Evolutionary conservation across 768 basidiomycete species (phyloP).

Genomic region (Pholiota molesta): DNA sequence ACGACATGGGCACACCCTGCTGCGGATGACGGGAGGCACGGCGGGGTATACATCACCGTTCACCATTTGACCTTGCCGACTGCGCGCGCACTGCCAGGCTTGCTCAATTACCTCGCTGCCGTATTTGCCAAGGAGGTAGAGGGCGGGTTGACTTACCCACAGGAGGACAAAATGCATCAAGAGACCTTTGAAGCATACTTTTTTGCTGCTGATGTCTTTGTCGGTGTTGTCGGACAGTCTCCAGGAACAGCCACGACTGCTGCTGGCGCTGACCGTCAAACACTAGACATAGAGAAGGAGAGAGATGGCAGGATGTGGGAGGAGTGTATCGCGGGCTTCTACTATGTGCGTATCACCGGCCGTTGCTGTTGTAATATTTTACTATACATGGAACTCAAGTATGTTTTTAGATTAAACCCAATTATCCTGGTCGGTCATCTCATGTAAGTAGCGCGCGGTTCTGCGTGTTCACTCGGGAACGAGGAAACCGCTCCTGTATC

Average conservation of each 20-base stretch:
- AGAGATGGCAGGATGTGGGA: slow-evolving; percentile 60
- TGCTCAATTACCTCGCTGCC: slow-evolving; percentile 59
- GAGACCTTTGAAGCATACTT: slow-evolving; percentile 74
- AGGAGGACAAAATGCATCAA: slow-evolving; percentile 61
- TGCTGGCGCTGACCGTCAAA: slow-evolving; percentile 20
- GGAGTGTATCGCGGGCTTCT: slow-evolving; percentile 73
- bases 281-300: slow-evolving; percentile 43
- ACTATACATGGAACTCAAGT: slow-evolving; percentile 1
- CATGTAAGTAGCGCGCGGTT: slow-evolving; percentile 61
- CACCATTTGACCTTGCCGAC: slow-evolving; percentile 52
- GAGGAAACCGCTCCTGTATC: neutral
- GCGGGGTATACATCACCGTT: slow-evolving; percentile 39
- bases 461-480: slow-evolving; percentile 19
- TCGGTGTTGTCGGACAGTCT: slow-evolving; percentile 51
- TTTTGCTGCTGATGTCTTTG: slow-evolving; percentile 74
- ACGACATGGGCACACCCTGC: slow-evolving; percentile 46
- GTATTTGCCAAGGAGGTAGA: slow-evolving; percentile 78
- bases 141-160: slow-evolving; percentile 83
- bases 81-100: slow-evolving; percentile 43
- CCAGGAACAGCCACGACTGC: slow-evolving; percentile 20
- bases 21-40: slow-evolving; percentile 9
- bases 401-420: slow-evolving; percentile 67
- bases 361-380: neutral
- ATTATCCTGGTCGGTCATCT: slow-evolving; percentile 88
- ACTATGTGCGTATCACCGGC: slow-evolving; percentile 54